Evolutionary conservation across 2,329 filamentous ascomycete species (phyloP), one percentile per base, ranked within the genome.

Genomic region (Didymella pomorum): DNA sequence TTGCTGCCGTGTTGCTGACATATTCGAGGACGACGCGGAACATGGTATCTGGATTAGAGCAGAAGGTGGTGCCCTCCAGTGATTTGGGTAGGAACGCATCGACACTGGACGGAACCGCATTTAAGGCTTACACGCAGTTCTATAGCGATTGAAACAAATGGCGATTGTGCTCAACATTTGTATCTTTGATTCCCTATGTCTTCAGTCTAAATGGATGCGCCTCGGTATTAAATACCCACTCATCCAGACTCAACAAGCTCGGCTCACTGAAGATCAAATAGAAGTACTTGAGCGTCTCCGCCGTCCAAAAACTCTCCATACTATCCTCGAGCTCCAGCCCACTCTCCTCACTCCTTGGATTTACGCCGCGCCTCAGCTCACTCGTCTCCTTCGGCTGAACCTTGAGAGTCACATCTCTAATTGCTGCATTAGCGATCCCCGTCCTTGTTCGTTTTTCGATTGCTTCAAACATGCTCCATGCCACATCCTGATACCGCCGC

Each of bases 301-400:
- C 85, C 48, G 89, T 79, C 87, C 88, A 91, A 74, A 90, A 91
- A 58, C 86, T 89, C 79, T 91, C 87, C 87, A 89, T 90, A 50
- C 81, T 83, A 71, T 90, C 86, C 62, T 81, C 62, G 20, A 58
- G 73, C 25, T 58, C 63, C 28, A 75, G 74, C 35, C 70, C 77
- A 57, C 77, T 73, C 28, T 76, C 74, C 20, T 52, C 37, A 18
- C 23, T 20, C 16, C 28, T 37, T 44, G 29, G 44, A 20, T 26
- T 41, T n/a, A 51, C 56, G 3, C 56, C 46, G 14, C 51, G 46
- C 37, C 37, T 48, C 44, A 58, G 12, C 25, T 58, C 56, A 16
- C 23, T 31, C 6, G 28, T 23, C 18, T 53, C 56, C 16, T 41
- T 45, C n/a, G 23, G 21, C 10, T 45, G 39, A 1, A 23, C 16